Evolutionary conservation across 331 rosid genomes (phyloP).

Genomic region (Acacia pycnantha): DNA sequence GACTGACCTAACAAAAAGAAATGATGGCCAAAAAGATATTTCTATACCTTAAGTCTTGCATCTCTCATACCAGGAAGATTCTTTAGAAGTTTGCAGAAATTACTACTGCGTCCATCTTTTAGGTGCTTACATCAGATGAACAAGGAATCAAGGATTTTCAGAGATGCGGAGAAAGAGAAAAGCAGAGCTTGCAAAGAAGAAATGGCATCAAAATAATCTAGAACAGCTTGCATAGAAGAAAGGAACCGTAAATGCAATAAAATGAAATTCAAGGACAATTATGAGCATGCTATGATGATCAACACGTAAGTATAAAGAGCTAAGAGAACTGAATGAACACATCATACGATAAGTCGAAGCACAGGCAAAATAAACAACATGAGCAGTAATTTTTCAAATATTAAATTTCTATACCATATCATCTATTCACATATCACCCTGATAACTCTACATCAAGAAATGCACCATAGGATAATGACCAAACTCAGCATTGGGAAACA

Average conservation of each 20-base stretch:
- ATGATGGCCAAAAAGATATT: constrained; percentile 6
- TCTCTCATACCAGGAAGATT: constrained; percentile 16
- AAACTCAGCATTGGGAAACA: constrained; percentile 46
- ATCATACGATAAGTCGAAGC: neutral
- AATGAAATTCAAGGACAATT: neutral
- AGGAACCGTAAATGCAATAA: neutral
- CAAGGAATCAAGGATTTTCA: neutral
- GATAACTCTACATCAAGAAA: constrained; percentile 70
- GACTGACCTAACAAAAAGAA: constrained; percentile 12
- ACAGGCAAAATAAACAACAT: constrained; percentile 25
- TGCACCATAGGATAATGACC: constrained; percentile 64
- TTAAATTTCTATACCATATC: constrained; percentile 87
- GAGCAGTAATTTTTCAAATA: constrained; percentile 52
- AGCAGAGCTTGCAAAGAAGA: neutral
- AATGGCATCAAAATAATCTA: neutral
- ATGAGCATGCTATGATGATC: neutral
- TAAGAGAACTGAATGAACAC: constrained; percentile 13
- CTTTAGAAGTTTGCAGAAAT: neutral
- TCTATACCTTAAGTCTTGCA: constrained; percentile 29
- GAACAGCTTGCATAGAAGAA: neutral
- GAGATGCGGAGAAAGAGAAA: neutral
- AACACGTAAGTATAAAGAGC: neutral
- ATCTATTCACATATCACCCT: constrained; percentile 85
- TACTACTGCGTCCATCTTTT: neutral
- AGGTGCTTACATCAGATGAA: neutral